Conservation (phyloP, 495 filamentous ascomycete species). For the Daldinia concentrica region DNA sequence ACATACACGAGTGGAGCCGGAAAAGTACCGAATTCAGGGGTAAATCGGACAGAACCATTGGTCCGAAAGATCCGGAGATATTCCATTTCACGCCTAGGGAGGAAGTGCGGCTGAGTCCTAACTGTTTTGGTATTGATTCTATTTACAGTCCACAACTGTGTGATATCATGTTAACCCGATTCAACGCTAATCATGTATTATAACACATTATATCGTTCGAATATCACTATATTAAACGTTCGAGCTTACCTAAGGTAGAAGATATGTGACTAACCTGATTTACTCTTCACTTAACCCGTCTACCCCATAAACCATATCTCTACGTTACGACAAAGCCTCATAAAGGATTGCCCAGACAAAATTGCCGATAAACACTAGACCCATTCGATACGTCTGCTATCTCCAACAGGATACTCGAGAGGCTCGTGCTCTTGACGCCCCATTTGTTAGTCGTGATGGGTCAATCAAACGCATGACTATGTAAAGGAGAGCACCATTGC, state of each 20-base stretch:
- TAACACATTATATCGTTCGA: not conserved
- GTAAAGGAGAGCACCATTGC: not conserved
- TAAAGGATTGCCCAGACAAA: not conserved
- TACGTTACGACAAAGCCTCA: not conserved
- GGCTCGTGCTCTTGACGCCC: not conserved
- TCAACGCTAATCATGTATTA: not conserved
- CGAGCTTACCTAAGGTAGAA: not conserved
- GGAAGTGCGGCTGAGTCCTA: not conserved
- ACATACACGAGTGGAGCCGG: not conserved
- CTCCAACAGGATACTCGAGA: not conserved
- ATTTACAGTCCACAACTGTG: not conserved
- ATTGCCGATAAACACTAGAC: not conserved
- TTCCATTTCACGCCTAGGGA: not conserved
- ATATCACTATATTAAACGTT: not conserved
- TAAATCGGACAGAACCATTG: not conserved
- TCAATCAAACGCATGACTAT: not conserved
- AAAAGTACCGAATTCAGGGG: not conserved
- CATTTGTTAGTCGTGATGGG: not conserved
- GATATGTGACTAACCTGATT: not conserved
- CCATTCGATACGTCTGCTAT: not conserved
- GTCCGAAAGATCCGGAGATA: not conserved
- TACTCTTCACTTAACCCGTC: not conserved
- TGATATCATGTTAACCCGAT: not conserved
- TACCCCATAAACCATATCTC: not conserved
- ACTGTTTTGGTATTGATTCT: not conserved